Conservation (phyloP, 176 grass and related monocot genomes). For the Pharus latifolius region DNA sequence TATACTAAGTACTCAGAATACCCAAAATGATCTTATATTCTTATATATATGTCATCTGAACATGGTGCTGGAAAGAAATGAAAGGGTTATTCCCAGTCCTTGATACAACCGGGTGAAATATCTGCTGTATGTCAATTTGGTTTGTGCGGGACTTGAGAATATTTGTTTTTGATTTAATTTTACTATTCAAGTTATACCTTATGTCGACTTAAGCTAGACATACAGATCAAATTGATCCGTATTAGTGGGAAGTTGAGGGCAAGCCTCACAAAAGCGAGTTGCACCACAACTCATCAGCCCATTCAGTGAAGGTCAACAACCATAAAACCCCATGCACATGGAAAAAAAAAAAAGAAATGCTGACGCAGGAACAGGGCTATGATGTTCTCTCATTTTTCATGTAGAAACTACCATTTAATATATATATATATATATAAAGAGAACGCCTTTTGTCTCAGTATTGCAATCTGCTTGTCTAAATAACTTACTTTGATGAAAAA, state of each 20-base stretch:
- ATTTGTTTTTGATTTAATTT: not conserved
- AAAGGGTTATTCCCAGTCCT: not conserved
- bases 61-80: not conserved
- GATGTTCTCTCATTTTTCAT: too few relatives aligned
- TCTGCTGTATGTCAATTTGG: not conserved
- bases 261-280: too few relatives aligned
- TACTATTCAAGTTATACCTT: not conserved
- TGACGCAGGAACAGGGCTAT: too few relatives aligned
- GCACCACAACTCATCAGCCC: too few relatives aligned
- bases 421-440: too few relatives aligned
- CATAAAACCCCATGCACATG: too few relatives aligned
- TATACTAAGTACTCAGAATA: not conserved
- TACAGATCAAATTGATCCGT: too few relatives aligned
- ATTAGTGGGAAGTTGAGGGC: too few relatives aligned
- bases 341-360: too few relatives aligned
- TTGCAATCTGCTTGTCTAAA: not conserved
- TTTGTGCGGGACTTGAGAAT: not conserved
- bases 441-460: not conserved
- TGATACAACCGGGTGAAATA: not conserved
- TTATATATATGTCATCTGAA: not conserved
- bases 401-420: too few relatives aligned
- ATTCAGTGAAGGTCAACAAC: too few relatives aligned
- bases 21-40: not conserved
- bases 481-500: conserved; percentile 38
- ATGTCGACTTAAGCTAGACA: not conserved